These are phyloP conservation scores for Scutellaria baicalensis DNA, from an alignment of 257 asterid genomes.

Conservation along the genomic window DNA sequence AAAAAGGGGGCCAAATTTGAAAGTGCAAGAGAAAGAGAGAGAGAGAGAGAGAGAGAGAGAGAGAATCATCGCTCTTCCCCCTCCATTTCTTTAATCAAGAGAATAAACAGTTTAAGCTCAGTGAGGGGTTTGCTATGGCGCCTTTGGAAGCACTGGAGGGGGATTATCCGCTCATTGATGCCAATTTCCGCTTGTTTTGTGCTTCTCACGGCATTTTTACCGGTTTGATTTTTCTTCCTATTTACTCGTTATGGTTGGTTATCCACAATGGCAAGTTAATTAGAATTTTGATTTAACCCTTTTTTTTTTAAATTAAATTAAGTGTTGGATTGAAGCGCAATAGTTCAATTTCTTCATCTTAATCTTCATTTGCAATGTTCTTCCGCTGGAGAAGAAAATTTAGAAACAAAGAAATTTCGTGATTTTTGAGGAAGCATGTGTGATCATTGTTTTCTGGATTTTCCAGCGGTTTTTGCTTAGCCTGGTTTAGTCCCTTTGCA, in stretches of 20 bases:
- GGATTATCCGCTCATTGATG: conserved; percentile 51
- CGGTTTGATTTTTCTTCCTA: conserved; percentile 30
- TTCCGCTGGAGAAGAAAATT: background rate
- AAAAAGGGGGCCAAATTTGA: no score
- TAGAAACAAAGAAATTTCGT: background rate
- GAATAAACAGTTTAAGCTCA: background rate
- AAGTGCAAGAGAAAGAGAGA: no score
- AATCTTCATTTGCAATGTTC: background rate
- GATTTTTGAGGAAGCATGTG: background rate
- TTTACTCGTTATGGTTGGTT: background rate
- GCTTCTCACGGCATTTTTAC: conserved; percentile 63
- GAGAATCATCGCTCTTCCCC: background rate
- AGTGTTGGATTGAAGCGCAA: background rate
- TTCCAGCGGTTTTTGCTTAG: background rate
- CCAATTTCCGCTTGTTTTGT: conserved; percentile 55
- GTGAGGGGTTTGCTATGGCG: conserved; percentile 34
- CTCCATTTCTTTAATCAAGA: background rate
- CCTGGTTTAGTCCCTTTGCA: background rate
- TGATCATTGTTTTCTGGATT: background rate
- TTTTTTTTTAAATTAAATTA: background rate
- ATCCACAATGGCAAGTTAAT: background rate
- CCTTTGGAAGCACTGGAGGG: conserved; percentile 49
- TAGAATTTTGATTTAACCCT: background rate
- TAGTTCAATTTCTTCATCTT: background rate
- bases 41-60: no score